Percentiles rank a stretch among this genome's conserved stretches.
Conservation (phyloP, 2,329 filamentous ascomycete genomes). For the Clonostachys rhizophaga region DNA sequence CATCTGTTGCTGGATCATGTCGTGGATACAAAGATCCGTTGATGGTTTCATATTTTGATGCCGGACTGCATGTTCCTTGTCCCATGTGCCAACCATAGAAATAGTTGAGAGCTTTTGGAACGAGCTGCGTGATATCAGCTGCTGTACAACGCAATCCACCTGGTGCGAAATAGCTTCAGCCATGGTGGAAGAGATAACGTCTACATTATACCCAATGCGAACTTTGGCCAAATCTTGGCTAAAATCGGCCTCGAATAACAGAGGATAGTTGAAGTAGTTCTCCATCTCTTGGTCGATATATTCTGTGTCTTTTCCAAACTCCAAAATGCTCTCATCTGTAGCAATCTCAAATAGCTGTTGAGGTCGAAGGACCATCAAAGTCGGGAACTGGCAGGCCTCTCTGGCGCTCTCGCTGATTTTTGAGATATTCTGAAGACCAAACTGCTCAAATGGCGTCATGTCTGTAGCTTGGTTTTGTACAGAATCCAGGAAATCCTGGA, state of each 20-base stretch:
- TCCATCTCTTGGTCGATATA: background rate
- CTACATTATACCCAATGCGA: conserved; percentile 1
- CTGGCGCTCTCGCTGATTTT: background rate
- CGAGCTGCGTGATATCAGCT: background rate
- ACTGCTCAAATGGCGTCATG: conserved; percentile 9
- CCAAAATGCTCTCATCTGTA: background rate
- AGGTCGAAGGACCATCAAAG: background rate
- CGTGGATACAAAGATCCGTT: background rate
- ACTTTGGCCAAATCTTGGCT: background rate
- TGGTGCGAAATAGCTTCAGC: background rate
- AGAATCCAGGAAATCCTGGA: conserved; percentile 7
- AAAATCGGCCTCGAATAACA: background rate
- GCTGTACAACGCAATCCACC: background rate
- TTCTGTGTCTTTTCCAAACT: background rate
- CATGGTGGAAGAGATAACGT: background rate
- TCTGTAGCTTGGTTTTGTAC: conserved; percentile 7
- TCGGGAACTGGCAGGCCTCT: background rate
- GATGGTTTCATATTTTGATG: background rate
- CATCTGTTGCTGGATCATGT: conserved; percentile 20
- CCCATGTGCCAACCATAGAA: background rate
- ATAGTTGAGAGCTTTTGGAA: background rate
- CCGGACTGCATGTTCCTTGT: background rate
- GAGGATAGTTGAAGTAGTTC: conserved; percentile 5
- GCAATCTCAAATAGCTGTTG: background rate
- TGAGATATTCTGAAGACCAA: conserved; percentile 15